Percentiles rank a stretch among this genome's conserved stretches.
Evolutionary conservation across 208 protist genomes (phyloP).

Genomic region (Leishmania aethiopica): DNA sequence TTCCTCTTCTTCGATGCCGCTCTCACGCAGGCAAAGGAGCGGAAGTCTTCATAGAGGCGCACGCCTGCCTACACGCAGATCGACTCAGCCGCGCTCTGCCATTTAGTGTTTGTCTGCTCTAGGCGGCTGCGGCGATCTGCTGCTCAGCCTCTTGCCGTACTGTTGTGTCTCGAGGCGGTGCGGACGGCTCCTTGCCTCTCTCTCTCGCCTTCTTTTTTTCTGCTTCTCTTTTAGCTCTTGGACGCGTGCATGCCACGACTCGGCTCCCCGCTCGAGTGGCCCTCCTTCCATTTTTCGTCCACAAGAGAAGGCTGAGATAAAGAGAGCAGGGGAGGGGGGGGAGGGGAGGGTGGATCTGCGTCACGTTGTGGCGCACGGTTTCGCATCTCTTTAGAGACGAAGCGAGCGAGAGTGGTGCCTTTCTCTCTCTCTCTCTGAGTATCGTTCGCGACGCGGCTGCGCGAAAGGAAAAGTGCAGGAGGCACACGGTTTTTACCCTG

Average conservation of each 20-base stretch:
- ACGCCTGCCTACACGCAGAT: background rate
- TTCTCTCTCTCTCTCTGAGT: too few species aligned
- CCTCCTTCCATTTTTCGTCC: too few species aligned
- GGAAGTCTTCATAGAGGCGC: background rate
- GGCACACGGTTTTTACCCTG: background rate
- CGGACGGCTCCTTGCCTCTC: background rate
- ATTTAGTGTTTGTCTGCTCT: background rate
- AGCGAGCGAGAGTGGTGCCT: background rate
- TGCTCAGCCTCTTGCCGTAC: background rate
- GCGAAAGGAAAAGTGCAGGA: background rate
- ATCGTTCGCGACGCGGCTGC: background rate
- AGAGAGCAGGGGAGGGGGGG: background rate
- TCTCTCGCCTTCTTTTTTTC: background rate
- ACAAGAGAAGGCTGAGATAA: background rate
- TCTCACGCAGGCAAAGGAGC: background rate
- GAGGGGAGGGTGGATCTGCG: background rate
- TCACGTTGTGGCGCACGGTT: background rate
- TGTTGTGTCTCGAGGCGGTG: background rate
- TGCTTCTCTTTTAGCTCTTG: too few species aligned
- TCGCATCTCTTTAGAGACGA: background rate
- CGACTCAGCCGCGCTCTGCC: background rate
- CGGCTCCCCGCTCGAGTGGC: too few species aligned
- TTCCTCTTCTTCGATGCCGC: slow-evolving; percentile 4
- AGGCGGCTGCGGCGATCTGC: background rate
- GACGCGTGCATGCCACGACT: too few species aligned